Evolutionary conservation across 345 rosid genomes (phyloP).

Genomic region (Arabis hirsuta): DNA sequence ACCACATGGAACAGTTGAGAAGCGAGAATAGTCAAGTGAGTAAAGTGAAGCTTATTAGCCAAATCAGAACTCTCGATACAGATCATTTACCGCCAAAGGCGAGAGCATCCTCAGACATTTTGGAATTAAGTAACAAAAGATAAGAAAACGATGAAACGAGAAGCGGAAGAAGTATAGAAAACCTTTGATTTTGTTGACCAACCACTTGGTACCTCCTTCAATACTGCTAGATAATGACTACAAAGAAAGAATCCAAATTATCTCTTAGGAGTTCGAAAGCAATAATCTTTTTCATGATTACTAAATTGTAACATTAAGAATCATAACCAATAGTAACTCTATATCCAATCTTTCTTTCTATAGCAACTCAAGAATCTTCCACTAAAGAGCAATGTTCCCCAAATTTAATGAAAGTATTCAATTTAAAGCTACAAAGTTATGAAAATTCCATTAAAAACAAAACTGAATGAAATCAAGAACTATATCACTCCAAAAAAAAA

Average conservation of each 20-base stretch:
- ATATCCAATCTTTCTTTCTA: conserved; percentile 1
- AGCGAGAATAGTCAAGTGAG: neutral
- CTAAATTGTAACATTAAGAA: neutral
- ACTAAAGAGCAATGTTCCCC: conserved; percentile 5
- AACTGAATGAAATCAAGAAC: neutral
- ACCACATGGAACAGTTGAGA: neutral
- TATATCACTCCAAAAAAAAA: conserved; percentile 3
- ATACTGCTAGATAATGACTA: conserved; percentile 84
- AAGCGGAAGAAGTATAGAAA: conserved; percentile 8
- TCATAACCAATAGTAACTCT: neutral
- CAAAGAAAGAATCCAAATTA: neutral
- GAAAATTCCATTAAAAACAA: neutral
- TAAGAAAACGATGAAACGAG: neutral
- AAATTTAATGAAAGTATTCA: conserved; percentile 26
- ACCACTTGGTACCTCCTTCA: conserved; percentile 91
- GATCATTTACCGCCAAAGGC: neutral
- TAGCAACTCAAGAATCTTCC: conserved; percentile 4
- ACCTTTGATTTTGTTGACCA: conserved; percentile 97
- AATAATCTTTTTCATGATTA: conserved; percentile 4
- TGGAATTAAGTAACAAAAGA: neutral
- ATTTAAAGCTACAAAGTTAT: conserved; percentile 15
- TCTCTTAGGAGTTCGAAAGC: neutral
- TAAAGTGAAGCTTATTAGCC: neutral
- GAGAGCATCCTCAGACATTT: neutral
- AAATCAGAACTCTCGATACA: neutral